Percentiles rank a stretch among this genome's conserved stretches.
Evolutionary conservation across 1,284 basidiomycete species (phyloP).

Genomic region (Ceratobasidium sp.): DNA sequence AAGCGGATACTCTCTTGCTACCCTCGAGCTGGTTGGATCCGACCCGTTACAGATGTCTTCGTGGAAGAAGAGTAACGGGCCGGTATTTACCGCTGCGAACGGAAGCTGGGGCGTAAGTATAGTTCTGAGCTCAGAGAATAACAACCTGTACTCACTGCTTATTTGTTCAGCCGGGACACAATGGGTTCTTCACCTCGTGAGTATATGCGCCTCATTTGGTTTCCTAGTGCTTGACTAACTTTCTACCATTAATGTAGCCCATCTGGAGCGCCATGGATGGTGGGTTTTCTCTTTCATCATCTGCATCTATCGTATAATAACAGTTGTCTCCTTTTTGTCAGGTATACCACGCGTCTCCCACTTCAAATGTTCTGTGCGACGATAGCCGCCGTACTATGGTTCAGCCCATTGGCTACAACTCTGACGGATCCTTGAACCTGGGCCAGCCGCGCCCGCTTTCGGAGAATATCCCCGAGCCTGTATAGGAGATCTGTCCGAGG

Average conservation of each 20-base stretch:
- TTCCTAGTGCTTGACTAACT: background rate
- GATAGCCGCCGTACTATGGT: conserved; percentile 42
- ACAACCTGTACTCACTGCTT: background rate
- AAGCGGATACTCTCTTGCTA: conserved; percentile 43
- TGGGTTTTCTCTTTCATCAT: background rate
- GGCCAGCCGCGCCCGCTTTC: conserved; percentile 40
- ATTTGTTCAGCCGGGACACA: conserved; percentile 15
- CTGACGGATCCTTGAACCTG: conserved; percentile 36
- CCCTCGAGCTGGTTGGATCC: background rate
- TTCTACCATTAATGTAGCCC: background rate
- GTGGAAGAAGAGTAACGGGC: conserved; percentile 29
- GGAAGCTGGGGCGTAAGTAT: conserved; percentile 13
- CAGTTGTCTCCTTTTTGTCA: background rate
- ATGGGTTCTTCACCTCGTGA: conserved; percentile 34
- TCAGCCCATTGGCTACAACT: conserved; percentile 34
- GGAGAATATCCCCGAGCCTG: conserved; percentile 41
- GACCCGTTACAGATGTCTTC: conserved; percentile 9
- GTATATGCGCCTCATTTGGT: background rate
- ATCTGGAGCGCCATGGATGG: conserved; percentile 17
- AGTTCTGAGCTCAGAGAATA: background rate
- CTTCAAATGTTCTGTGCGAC: conserved; percentile 39
- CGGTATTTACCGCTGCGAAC: conserved; percentile 16
- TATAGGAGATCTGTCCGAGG: background rate
- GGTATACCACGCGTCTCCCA: conserved; percentile 44
- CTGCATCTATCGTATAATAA: background rate